Conservation (phyloP, 768 basidiomycete genomes). For the Pisolithus albus region DNA sequence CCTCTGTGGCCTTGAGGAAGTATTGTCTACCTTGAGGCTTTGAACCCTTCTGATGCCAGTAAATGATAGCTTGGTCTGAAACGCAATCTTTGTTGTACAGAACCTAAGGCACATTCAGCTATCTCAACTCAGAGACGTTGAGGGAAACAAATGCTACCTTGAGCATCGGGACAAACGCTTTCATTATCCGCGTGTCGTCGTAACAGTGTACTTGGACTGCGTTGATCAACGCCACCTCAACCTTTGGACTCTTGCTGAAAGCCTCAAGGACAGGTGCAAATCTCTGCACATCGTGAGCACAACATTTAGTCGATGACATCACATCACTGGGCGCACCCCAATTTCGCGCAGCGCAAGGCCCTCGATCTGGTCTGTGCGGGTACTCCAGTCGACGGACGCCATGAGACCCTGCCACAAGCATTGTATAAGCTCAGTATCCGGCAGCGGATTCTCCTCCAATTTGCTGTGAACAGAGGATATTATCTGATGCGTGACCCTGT, state of each 20-base stretch:
- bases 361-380: slow-evolving; percentile 89
- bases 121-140: not conserved
- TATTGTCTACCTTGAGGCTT: slow-evolving; percentile 93
- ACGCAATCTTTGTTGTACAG: slow-evolving; percentile 95
- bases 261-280: slow-evolving; percentile 81
- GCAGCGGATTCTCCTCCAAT: slow-evolving; percentile 75
- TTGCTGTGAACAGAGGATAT: slow-evolving; percentile 62
- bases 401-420: slow-evolving; percentile 94
- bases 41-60: slow-evolving; percentile 97
- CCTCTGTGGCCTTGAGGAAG: slow-evolving; percentile 83
- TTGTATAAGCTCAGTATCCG: slow-evolving; percentile 76
- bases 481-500: slow-evolving; percentile 43
- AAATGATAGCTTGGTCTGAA: slow-evolving; percentile 93
- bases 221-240: slow-evolving; percentile 92
- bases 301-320: not conserved
- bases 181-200: slow-evolving; percentile 92
- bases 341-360: slow-evolving; percentile 84
- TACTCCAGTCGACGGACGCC: slow-evolving; percentile 80
- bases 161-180: slow-evolving; percentile 90
- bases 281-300: slow-evolving; percentile 43
- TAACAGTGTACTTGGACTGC: slow-evolving; percentile 94
- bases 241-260: slow-evolving; percentile 84
- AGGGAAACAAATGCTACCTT: slow-evolving; percentile 47
- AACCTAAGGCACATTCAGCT: slow-evolving; percentile 45
- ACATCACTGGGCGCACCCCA: slow-evolving; percentile 44